phyloP scores from a whole-genome alignment of 192 early-diverging fungal species.

The Dimargaris xerosporica region DNA sequence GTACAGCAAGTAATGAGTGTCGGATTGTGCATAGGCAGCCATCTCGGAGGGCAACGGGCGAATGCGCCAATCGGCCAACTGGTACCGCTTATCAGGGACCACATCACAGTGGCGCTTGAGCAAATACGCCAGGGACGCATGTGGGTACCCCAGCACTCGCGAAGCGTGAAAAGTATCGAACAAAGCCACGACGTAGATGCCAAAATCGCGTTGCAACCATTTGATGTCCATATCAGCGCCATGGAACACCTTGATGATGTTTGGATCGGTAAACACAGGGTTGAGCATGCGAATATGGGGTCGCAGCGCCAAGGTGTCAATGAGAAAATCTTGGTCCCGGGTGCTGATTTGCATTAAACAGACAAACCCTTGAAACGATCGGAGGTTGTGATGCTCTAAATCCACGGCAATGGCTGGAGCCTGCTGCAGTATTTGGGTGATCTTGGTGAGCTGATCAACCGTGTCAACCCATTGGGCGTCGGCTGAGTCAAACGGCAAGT shows the following conservation, averaged over 20 bases:
- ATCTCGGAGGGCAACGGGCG: slow-evolving; percentile 87
- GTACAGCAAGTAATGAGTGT: slow-evolving; percentile 93
- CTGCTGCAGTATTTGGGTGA: slow-evolving; percentile 46
- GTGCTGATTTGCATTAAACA: slow-evolving; percentile 91
- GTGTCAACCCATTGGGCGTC: slow-evolving; percentile 75
- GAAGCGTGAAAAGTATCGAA: slow-evolving; percentile 97
- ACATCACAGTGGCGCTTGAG: slow-evolving; percentile 62
- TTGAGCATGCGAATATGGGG: slow-evolving; percentile 60
- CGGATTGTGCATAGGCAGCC: slow-evolving; percentile 78
- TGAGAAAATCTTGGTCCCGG: slow-evolving; percentile 69
- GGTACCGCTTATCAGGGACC: slow-evolving; percentile 83
- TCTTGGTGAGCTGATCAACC: slow-evolving; percentile 36
- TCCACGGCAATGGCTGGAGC: slow-evolving; percentile 79
- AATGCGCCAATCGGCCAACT: slow-evolving; percentile 95
- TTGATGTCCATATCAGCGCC: slow-evolving; percentile 91
- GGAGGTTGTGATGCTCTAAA: slow-evolving; percentile 91
- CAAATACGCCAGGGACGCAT: slow-evolving; percentile 70
- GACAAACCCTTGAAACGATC: slow-evolving; percentile 88
- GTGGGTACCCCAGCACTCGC: slow-evolving; percentile 60
- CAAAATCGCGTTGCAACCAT: slow-evolving; percentile 97
- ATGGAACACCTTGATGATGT: slow-evolving; percentile 82
- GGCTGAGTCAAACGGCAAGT: slow-evolving; percentile 45
- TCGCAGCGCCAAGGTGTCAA: slow-evolving; percentile 79
- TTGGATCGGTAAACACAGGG: slow-evolving; percentile 70
- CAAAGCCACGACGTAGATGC: slow-evolving; percentile 86